phyloP scores from a whole-genome alignment of 345 rosid genomes.

The Arabidopsis thaliana region DNA sequence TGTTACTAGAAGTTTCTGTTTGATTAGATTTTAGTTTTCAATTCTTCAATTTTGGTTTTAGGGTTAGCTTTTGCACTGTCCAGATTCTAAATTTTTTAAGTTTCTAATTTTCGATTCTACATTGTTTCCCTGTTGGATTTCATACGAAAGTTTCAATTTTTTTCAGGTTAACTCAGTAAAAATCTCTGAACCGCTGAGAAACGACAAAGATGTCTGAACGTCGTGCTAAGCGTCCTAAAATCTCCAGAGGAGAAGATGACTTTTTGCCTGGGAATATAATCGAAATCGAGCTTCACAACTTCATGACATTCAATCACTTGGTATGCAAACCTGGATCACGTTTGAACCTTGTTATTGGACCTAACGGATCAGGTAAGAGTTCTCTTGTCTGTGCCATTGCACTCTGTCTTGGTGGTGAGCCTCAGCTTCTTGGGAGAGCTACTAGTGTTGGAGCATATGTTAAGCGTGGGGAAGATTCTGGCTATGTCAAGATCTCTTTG shows the following conservation, averaged over 20 bases:
- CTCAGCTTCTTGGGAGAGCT: slow-evolving; percentile 97
- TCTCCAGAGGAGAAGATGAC: slow-evolving; percentile 86
- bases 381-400: slow-evolving; percentile 98
- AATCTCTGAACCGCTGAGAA: background rate
- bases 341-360: slow-evolving; percentile 91
- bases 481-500: slow-evolving; percentile 71
- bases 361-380: slow-evolving; percentile 97
- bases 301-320: slow-evolving; percentile 85
- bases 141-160: background rate
- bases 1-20: background rate
- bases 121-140: background rate
- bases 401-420: slow-evolving; percentile 91
- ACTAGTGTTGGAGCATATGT: slow-evolving; percentile 87
- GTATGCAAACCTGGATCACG: slow-evolving; percentile 87
- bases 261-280: slow-evolving; percentile 84
- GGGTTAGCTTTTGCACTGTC: slow-evolving; percentile 18
- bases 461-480: slow-evolving; percentile 86
- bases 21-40: background rate
- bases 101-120: slow-evolving; percentile 18
- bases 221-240: slow-evolving; percentile 61
- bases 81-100: background rate
- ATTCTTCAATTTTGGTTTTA: slow-evolving; percentile 11
- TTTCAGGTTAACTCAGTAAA: slow-evolving; percentile 15
- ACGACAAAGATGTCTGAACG: slow-evolving; percentile 51
- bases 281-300: slow-evolving; percentile 84